Evolutionary conservation across 345 rosid species (phyloP).

Genomic region (Eucalyptus lansdowneana): DNA sequence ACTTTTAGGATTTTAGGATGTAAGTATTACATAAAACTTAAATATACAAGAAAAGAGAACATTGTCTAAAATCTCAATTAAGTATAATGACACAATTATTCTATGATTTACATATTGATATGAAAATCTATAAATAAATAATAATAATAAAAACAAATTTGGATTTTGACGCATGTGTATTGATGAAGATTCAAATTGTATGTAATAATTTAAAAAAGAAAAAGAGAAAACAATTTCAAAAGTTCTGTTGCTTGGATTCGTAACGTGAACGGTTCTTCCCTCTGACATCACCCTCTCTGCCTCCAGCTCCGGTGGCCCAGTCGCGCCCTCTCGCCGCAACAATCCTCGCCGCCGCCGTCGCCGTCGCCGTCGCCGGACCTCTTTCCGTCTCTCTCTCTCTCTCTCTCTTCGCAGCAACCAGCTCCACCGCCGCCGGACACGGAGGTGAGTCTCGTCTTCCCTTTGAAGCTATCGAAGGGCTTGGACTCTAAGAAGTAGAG

Average conservation of each 20-base stretch:
- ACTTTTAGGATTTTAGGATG: too few species aligned
- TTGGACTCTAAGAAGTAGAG: neutral
- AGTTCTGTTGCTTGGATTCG: too few species aligned
- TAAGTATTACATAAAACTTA: too few species aligned
- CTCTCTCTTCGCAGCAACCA: neutral
- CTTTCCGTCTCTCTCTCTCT: neutral
- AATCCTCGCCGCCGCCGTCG: neutral
- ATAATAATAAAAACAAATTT: neutral
- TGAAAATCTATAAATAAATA: neutral
- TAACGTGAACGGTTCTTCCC: neutral
- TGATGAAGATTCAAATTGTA: neutral
- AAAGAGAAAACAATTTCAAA: too few species aligned
- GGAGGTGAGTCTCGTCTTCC: neutral
- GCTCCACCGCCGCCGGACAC: neutral
- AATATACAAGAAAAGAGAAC: neutral
- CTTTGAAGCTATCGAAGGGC: neutral
- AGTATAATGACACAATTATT: neutral
- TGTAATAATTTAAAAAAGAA: neutral
- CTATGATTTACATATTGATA: neutral
- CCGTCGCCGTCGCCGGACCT: neutral
- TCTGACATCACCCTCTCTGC: neutral
- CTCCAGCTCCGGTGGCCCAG: neutral
- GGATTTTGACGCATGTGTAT: neutral
- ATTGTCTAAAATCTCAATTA: neutral
- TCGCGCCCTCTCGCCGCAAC: neutral